Base-by-base conservation (phyloP, 2,329 filamentous ascomycete species). In the Claviceps paspali region DNA sequence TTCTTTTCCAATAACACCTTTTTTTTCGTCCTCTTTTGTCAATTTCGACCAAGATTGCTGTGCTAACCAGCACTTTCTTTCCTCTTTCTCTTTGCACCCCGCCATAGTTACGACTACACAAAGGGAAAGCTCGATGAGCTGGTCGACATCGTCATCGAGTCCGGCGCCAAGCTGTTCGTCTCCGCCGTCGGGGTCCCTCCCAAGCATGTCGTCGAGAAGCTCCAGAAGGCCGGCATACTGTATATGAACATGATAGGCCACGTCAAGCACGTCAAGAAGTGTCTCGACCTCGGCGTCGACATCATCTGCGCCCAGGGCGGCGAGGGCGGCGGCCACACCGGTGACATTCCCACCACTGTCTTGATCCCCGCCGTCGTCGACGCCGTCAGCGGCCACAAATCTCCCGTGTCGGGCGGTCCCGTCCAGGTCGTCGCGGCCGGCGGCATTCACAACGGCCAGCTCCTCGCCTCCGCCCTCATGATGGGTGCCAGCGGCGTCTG, bases 241-340 rank as follows among this genome's bases (percentile, higher is more conserved):
- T 94, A 92, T 73, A 96, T 96, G 91, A 98, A 98, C 79, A 98
- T 98, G 91, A 87, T 98, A 58, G 91, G 91, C 48, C 91, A 98
- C 72, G 88, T 91, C 55, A 98, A 98, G 78, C 91, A 98, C 67
- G 88, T 94, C 45, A 74, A 85, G 64, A 98, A 96, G 73, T 92
- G 85, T 62, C 72, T 98, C 44, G 85, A 88, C 35, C 73, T 87
- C 41, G 91, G 87, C 47, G 84, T 79, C 50, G 91, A 98, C 63
- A 82, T 98, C 52, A 96, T 98, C 67, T 96, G 88, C 68, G 91
- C 91, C 36, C 91, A 98, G 67, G 91, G 91, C 57, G 88, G 91
- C 51, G 91, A 98, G 67, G 91, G 91, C 46, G 91, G 91, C 58
- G 91, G 91, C 48, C 87, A 95, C 70, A 95, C 86, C 11, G 91